These are phyloP conservation scores for Neurospora hispaniola DNA, from an alignment of 495 filamentous ascomycete species.

Conservation along the genomic window DNA sequence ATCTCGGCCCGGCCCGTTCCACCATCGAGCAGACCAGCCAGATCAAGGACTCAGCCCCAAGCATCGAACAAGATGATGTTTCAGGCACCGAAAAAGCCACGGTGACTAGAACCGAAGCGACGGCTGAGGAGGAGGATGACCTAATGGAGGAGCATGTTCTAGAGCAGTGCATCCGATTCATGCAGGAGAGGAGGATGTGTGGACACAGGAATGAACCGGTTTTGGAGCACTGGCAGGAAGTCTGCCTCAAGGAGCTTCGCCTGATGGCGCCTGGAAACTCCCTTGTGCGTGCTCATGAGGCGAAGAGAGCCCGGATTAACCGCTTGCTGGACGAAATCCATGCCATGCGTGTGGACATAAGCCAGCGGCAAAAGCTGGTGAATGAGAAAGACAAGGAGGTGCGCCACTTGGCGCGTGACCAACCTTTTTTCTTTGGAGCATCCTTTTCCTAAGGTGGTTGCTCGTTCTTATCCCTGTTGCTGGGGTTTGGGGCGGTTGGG, in stretches of 20 bases:
- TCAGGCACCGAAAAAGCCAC: too few species aligned
- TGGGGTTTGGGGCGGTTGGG: neutral
- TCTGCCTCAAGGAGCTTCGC: neutral
- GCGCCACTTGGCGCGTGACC: neutral
- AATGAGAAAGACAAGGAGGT: neutral
- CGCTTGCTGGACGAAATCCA: neutral
- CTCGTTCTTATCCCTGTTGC: too few species aligned
- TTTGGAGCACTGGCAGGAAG: neutral
- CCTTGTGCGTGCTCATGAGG: neutral
- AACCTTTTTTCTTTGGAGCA: neutral
- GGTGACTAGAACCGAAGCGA: too few species aligned
- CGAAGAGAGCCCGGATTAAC: neutral
- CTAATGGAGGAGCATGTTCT: neutral
- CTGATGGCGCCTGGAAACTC: neutral
- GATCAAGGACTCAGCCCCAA: too few species aligned
- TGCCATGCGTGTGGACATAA: neutral
- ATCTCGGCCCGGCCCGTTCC: neutral
- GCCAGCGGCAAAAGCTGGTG: neutral
- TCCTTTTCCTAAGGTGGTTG: neutral
- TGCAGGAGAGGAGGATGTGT: neutral
- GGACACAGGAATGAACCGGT: neutral
- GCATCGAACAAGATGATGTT: too few species aligned
- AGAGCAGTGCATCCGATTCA: neutral
- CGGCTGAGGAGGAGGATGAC: neutral
- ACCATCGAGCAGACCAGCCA: neutral